These are phyloP conservation scores for Eudorina sp. DNA, from an alignment of 139 green algal species.

Conservation along the genomic window DNA sequence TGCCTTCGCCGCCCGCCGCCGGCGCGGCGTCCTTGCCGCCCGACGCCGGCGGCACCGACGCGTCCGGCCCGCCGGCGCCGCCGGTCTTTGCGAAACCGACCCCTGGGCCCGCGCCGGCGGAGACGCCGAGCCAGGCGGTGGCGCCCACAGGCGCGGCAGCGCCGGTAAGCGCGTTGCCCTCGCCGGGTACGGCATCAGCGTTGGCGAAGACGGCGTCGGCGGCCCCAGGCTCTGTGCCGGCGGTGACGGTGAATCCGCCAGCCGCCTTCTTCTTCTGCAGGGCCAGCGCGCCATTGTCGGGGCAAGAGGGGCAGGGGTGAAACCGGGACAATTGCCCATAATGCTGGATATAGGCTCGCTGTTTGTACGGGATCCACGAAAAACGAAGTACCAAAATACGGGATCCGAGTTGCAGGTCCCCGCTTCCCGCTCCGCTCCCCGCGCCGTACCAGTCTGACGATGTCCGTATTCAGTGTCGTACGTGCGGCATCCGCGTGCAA, in stretches of 20 bases:
- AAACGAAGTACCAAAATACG: too few relatives aligned
- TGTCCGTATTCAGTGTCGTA: too few relatives aligned
- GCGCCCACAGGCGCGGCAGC: background rate
- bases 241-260: background rate
- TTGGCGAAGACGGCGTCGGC: background rate
- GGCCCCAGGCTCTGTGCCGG: background rate
- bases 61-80: too few relatives aligned
- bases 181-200: background rate
- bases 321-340: too few relatives aligned
- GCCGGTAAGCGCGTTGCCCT: background rate
- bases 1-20: background rate
- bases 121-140: background rate
- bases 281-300: background rate
- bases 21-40: background rate
- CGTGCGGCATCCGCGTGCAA: too few relatives aligned
- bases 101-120: background rate
- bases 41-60: background rate
- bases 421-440: too few relatives aligned
- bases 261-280: background rate
- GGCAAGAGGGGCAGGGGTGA: too few relatives aligned
- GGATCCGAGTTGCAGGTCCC: too few relatives aligned
- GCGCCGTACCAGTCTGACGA: too few relatives aligned
- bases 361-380: too few relatives aligned
- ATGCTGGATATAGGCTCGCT: too few relatives aligned
- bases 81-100: background rate